These are phyloP conservation scores for Pseudohyphozyma bogoriensis DNA, from an alignment of 768 basidiomycete genomes.

Conservation along the genomic window DNA sequence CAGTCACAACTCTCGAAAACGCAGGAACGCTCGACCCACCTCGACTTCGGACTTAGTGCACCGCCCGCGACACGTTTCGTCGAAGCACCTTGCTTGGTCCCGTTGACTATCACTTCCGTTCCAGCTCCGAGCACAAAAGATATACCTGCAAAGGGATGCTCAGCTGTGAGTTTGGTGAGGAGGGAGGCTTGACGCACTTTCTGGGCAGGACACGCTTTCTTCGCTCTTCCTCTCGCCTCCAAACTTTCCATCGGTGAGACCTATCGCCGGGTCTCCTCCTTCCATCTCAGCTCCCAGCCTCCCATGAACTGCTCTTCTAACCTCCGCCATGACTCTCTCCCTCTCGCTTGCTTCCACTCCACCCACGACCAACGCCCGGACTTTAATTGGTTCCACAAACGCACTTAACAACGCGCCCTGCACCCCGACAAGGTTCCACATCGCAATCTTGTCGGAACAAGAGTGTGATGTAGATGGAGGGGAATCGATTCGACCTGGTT, in stretches of 20 bases:
- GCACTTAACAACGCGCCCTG: constrained; percentile 66
- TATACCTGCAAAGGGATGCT: constrained; percentile 45
- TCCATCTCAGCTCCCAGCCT: constrained; percentile 40
- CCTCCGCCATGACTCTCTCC: constrained; percentile 37
- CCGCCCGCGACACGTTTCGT: constrained; percentile 47
- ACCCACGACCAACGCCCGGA: constrained; percentile 59
- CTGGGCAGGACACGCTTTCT: constrained; percentile 5
- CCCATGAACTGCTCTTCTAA: constrained; percentile 59
- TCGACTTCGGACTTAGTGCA: constrained; percentile 52
- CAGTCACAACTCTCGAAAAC: too few species aligned
- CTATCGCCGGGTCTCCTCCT: not conserved
- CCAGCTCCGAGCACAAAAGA: constrained; percentile 55
- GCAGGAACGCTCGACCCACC: constrained; percentile 40
- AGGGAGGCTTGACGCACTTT: constrained; percentile 10
- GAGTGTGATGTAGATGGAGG: constrained; percentile 75
- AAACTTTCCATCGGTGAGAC: not conserved
- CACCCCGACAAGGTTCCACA: constrained; percentile 72
- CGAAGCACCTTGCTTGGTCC: constrained; percentile 64
- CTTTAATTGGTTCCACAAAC: constrained; percentile 52
- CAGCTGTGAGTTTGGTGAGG: constrained; percentile 22
- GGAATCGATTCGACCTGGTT: constrained; percentile 81
- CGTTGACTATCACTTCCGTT: constrained; percentile 63
- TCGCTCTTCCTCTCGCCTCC: not conserved
- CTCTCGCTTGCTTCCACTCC: constrained; percentile 48
- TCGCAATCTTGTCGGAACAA: constrained; percentile 88